Conservation (phyloP, 805 yeast species). For the Isabelozyma rhagii region DNA sequence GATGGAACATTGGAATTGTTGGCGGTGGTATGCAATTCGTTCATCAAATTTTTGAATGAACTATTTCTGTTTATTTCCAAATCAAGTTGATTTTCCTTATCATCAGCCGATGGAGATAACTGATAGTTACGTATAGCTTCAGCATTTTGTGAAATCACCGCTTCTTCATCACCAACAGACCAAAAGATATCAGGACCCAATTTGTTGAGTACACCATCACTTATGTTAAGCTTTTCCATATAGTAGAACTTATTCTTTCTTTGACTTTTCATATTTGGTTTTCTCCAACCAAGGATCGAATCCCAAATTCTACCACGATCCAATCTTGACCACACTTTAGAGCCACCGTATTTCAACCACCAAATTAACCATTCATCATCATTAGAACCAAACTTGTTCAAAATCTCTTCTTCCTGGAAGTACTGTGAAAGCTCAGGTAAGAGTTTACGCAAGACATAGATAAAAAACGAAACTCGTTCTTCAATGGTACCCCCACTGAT, state of each 20-base stretch:
- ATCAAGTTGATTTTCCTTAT: background rate
- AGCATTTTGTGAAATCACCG: background rate
- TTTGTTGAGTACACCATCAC: conserved; percentile 25
- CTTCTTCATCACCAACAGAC: conserved; percentile 27
- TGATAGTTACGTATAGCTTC: background rate
- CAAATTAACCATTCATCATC: conserved; percentile 90
- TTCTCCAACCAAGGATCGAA: conserved; percentile 72
- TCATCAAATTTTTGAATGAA: conserved; percentile 30
- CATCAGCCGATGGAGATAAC: background rate
- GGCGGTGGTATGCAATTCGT: conserved; percentile 17
- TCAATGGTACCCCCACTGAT: conserved; percentile 62
- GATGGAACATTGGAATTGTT: background rate
- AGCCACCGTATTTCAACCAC: conserved; percentile 93
- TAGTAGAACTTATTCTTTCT: conserved; percentile 26
- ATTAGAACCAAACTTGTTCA: conserved; percentile 51
- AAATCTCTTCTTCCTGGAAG: conserved; percentile 75
- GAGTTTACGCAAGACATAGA: conserved; percentile 56
- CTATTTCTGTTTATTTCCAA: conserved; percentile 10
- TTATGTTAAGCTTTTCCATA: conserved; percentile 28
- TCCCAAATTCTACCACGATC: conserved; percentile 94
- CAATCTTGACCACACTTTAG: conserved; percentile 74
- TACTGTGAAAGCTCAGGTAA: conserved; percentile 76
- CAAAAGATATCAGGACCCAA: conserved; percentile 65
- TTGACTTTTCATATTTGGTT: conserved; percentile 24
- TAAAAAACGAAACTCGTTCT: conserved; percentile 65